These are phyloP conservation scores for Diaporthe sp. DNA, from an alignment of 2,329 filamentous ascomycete genomes.

Conservation along the genomic window DNA sequence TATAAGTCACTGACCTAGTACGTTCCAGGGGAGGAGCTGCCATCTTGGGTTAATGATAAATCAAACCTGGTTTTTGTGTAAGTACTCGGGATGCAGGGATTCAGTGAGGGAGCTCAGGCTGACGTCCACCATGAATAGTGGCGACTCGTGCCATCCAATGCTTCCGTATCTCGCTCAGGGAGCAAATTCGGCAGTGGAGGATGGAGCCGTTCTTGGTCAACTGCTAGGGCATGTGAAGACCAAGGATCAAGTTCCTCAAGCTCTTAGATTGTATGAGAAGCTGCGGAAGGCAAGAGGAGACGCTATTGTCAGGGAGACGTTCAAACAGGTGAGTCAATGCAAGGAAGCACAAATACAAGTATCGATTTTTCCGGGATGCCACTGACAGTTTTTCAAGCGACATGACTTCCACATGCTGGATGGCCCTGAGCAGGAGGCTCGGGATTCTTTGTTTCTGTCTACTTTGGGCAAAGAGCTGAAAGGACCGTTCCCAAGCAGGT, in stretches of 20 bases:
- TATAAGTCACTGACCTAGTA: background rate
- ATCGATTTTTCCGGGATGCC: background rate
- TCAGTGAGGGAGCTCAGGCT: background rate
- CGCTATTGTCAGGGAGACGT: slow-evolving; percentile 73
- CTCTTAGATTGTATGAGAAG: slow-evolving; percentile 59
- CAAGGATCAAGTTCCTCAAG: slow-evolving; percentile 61
- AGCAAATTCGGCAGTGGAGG: slow-evolving; percentile 77
- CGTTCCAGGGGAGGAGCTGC: slow-evolving; percentile 58
- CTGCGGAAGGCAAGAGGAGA: slow-evolving; percentile 64
- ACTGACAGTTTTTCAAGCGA: slow-evolving; percentile 52
- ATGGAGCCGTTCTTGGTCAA: slow-evolving; percentile 75
- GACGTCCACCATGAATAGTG: slow-evolving; percentile 51
- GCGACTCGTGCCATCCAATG: slow-evolving; percentile 76
- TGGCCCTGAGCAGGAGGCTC: slow-evolving; percentile 69
- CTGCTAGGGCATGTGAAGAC: slow-evolving; percentile 66
- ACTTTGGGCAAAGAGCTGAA: slow-evolving; percentile 65
- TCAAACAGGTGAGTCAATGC: slow-evolving; percentile 53
- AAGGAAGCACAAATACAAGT: accelerated
- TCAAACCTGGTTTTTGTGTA: slow-evolving; percentile 65
- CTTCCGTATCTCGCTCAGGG: slow-evolving; percentile 75
- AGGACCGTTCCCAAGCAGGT: slow-evolving; percentile 71
- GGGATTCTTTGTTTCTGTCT: slow-evolving; percentile 70
- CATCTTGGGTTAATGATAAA: slow-evolving; percentile 67
- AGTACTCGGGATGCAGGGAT: slow-evolving; percentile 39
- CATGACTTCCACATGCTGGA: slow-evolving; percentile 67